Base-by-base conservation (phyloP, 768 basidiomycete species). In the Mycena amicta region DNA sequence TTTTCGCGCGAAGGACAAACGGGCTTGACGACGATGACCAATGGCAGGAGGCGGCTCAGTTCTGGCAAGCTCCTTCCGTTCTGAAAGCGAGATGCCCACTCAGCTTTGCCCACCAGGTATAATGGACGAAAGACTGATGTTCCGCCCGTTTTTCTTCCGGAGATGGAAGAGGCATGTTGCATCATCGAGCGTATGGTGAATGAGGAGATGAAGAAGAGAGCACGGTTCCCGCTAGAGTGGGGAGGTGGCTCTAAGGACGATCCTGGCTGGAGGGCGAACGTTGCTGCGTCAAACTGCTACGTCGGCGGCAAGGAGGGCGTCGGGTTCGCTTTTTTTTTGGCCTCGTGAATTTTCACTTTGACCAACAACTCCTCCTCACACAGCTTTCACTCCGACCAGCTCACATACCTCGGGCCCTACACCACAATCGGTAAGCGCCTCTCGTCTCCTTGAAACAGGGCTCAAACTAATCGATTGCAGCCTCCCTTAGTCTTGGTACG, bases 221-320 rank as follows among this genome's bases (percentile, higher is more conserved):
- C 74, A 50, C 83, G 83, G 6, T 87, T 82, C 69, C 78, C 81
- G 3, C 72, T 88, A 4, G 92, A 93, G 71, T 93, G 90, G 89
- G 77, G 69, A 25, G 77, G 75, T 1, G 72, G 65, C 53, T 60
- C 64, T 29, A 53, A 57, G 20, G 45, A 61, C 29, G 59, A 59
- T 43, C 25, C 66, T 51, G 15, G 67, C 5, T 93, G 92, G 92
- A 77, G 83, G 53, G 92, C 92, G 1, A 93, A 93, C 63, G 91
- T 93, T 23, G 92, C 92, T 3, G 92, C 91, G 1, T 84, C 91
- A 2, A 93, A 93, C 64, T 88, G 91, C 63, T 93, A 93, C 59
- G 83, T 87, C 68, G 91, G 91, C n/a, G 80, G 82, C 33, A 87
- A 88, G 67, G 91, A 92, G 70, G 84, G 85, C 50, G 92, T 93